Evolutionary conservation across 2,329 filamentous ascomycete species (phyloP).

Genomic region (Laburnicola sp.): DNA sequence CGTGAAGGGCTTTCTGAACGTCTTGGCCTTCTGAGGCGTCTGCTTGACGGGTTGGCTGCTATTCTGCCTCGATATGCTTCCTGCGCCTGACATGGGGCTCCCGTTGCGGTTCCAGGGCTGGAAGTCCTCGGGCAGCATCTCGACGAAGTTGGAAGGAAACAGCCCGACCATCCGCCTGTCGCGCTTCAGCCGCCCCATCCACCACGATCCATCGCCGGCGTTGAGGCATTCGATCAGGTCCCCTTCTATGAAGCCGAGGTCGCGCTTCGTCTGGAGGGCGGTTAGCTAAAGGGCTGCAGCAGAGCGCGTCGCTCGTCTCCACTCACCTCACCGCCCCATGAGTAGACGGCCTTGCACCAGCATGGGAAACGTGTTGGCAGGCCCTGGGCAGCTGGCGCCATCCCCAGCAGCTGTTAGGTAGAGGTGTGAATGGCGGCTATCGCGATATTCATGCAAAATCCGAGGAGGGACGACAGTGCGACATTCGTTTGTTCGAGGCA

Average conservation of each 20-base stretch:
- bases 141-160: conserved; percentile 97
- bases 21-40: conserved; percentile 54
- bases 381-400: conserved; percentile 52
- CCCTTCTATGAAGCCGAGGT: conserved; percentile 95
- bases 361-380: conserved; percentile 82
- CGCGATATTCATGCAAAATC: no score
- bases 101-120: conserved; percentile 69
- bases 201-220: conserved; percentile 96
- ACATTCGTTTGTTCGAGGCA: no score
- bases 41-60: conserved; percentile 54
- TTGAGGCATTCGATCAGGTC: conserved; percentile 98
- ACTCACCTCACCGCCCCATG: conserved; percentile 79
- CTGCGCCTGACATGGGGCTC: conserved; percentile 47
- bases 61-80: conserved; percentile 55
- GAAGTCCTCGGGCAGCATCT: conserved; percentile 82
- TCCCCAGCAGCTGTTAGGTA: conserved; percentile 23
- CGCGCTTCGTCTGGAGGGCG: conserved; percentile 70
- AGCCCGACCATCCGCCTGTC: conserved; percentile 89
- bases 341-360: conserved; percentile 89
- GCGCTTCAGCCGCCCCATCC: conserved; percentile 88
- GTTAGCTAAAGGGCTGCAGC: conserved; percentile 26
- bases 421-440: not conserved
- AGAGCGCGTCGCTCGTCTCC: conserved; percentile 4
- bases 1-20: conserved; percentile 66
- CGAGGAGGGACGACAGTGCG: no score